Percentiles rank a stretch among this genome's conserved stretches.
phyloP scores from a whole-genome alignment of 2,329 filamentous ascomycete species.

The Cryoendolithus antarcticus region DNA sequence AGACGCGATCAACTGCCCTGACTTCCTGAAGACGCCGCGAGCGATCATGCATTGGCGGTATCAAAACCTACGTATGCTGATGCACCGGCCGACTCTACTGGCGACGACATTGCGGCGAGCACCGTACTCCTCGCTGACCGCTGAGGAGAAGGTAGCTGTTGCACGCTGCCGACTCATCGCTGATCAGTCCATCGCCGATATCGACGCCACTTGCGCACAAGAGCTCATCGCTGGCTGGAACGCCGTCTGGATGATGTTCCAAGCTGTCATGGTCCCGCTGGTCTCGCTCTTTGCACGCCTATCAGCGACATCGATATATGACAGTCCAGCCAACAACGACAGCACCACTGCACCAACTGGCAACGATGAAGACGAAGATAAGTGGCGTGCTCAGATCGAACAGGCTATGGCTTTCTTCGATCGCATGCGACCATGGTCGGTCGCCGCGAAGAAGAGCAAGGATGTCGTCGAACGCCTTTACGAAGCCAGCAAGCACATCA shows the following conservation, averaged over 20 bases:
- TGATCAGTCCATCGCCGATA: conserved; percentile 59
- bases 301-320: conserved; percentile 8
- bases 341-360: conserved; percentile 16
- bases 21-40: conserved; percentile 56
- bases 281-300: conserved; percentile 50
- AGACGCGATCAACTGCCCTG: conserved; percentile 41
- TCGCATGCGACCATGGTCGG: conserved; percentile 30
- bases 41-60: conserved; percentile 75
- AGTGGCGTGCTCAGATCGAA: conserved; percentile 31
- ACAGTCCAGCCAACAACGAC: conserved; percentile 20
- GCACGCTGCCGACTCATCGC: conserved; percentile 58
- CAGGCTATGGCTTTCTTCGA: conserved; percentile 31
- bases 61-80: conserved; percentile 63
- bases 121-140: conserved; percentile 39
- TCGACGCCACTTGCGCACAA: conserved; percentile 55
- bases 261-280: conserved; percentile 67
- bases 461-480: conserved; percentile 31
- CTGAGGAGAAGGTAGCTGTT: conserved; percentile 56
- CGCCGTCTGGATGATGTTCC: conserved; percentile 70
- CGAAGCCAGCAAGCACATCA: conserved; percentile 23
- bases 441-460: conserved; percentile 31
- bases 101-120: conserved; percentile 44
- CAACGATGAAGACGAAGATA: conserved; percentile 22
- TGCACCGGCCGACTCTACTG: conserved; percentile 61
- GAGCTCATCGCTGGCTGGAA: conserved; percentile 74